Conservation (phyloP, 192 early-diverging fungal genomes). For the Tieghemiomyces parasiticus region DNA sequence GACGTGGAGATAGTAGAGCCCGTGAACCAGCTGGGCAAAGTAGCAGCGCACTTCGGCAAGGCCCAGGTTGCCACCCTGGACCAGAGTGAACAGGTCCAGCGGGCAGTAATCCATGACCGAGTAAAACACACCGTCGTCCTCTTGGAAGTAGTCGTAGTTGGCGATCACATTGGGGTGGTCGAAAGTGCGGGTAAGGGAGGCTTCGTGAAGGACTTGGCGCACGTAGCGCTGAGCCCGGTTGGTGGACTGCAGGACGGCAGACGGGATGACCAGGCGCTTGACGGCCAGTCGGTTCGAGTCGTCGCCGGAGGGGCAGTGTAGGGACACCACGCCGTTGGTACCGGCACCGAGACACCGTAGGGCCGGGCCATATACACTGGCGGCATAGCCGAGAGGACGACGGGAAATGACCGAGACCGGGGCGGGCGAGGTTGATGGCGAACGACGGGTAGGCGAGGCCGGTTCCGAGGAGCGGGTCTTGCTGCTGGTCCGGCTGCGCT, state of each 20-base stretch:
- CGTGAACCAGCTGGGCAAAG: conserved; percentile 34
- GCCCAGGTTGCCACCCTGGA: background rate
- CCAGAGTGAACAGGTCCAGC: conserved; percentile 7
- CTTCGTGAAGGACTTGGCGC: conserved; percentile 8
- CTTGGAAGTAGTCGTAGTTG: conserved; percentile 1
- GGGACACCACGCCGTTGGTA: conserved; percentile 17
- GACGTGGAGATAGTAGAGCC: conserved; percentile 48
- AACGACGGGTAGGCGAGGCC: background rate
- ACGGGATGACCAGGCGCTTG: conserved; percentile 4
- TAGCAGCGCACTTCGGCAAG: background rate
- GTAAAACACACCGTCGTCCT: conserved; percentile 6
- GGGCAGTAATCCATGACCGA: conserved; percentile 10
- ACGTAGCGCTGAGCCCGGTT: conserved; percentile 3
- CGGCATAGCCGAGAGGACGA: conserved; percentile 11
- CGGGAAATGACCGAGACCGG: background rate
- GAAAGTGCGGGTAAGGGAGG: background rate
- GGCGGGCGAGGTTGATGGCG: background rate
- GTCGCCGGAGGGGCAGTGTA: background rate
- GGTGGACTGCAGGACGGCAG: background rate
- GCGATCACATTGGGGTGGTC: conserved; percentile 8
- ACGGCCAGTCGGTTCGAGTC: conserved; percentile 1
- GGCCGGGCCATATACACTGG: conserved; percentile 28
- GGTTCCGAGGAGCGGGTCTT: conserved; percentile 4
- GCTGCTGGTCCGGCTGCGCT: conserved; percentile 7
- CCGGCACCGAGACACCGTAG: conserved; percentile 19